Percentiles rank a stretch among this genome's conserved stretches.
phyloP scores from a whole-genome alignment of 164 flowering plant species.

The Vitis labrusca region DNA sequence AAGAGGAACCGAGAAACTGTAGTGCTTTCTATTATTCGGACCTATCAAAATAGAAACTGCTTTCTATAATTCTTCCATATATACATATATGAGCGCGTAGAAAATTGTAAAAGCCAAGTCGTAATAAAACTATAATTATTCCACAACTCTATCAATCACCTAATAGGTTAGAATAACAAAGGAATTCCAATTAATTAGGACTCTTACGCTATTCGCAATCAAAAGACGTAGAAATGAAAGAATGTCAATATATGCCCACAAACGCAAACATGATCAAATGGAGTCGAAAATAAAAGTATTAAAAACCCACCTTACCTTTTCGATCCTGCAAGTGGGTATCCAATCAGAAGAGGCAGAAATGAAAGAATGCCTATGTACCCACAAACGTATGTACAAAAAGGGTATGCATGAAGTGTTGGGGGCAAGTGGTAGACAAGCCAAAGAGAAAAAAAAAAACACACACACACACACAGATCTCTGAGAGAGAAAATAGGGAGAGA shows the following conservation, averaged over 20 bases:
- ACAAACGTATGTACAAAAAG: background rate
- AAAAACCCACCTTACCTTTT: slow-evolving; percentile 10
- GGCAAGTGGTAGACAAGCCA: background rate
- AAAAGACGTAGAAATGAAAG: too few species aligned
- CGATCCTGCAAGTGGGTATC: background rate
- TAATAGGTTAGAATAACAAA: slow-evolving; percentile 2
- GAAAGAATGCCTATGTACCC: background rate
- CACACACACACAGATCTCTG: background rate
- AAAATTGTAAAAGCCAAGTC: too few species aligned
- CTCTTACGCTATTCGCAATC: too few species aligned
- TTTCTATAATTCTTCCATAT: too few species aligned
- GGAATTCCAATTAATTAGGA: too few species aligned
- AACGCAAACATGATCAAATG: background rate
- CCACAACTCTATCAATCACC: slow-evolving; percentile 10
- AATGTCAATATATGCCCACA: too few species aligned
- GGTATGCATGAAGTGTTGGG: background rate
- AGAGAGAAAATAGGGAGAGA: slow-evolving; percentile 13
- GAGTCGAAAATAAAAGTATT: background rate
- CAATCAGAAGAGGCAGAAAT: background rate
- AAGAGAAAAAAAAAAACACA: background rate
- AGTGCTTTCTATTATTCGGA: too few species aligned
- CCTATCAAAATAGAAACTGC: too few species aligned
- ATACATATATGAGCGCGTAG: too few species aligned
- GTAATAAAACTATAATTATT: too few species aligned
- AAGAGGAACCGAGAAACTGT: too few species aligned